These are phyloP conservation scores for Sphagnum tenellum DNA, from an alignment of 225 moss, liverwort and hornwort species.

Conservation along the genomic window DNA sequence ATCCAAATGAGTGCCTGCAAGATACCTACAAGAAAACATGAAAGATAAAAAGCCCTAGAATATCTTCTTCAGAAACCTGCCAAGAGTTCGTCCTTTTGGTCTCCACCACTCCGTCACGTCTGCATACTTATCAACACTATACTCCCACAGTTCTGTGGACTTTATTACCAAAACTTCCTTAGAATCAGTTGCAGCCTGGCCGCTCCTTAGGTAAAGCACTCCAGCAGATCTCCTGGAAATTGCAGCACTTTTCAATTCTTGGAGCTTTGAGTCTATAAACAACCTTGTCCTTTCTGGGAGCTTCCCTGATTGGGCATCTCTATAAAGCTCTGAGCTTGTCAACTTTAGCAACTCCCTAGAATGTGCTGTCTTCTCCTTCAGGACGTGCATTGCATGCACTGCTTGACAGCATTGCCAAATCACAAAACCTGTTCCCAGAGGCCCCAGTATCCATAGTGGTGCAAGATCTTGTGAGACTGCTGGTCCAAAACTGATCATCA, in stretches of 20 bases:
- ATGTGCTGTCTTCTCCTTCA: conserved; percentile 31
- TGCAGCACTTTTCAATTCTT: conserved; percentile 40
- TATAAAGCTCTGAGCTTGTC: conserved; percentile 31
- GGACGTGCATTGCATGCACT: conserved; percentile 22
- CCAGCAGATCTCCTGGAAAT: conserved; percentile 44
- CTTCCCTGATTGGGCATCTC: conserved; percentile 66
- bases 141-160: conserved; percentile 44
- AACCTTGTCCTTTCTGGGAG: conserved; percentile 44
- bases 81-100: conserved; percentile 72
- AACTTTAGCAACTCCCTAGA: conserved; percentile 28
- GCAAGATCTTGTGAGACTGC: conserved; percentile 56
- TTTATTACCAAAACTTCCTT: conserved; percentile 36
- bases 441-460: conserved; percentile 88
- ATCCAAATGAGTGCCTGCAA: conserved; percentile 20
- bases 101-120: conserved; percentile 88
- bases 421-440: conserved; percentile 51
- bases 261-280: conserved; percentile 27
- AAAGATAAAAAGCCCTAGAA: conserved; percentile 38
- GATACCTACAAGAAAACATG: conserved; percentile 11
- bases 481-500: conserved; percentile 49
- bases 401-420: conserved; percentile 53
- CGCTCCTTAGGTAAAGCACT: conserved; percentile 55
- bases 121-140: conserved; percentile 59
- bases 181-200: conserved; percentile 64
- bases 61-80: conserved; percentile 70